Percentiles rank a stretch among this genome's conserved stretches.
Conservation (phyloP, 2,329 filamentous ascomycete genomes). For the Chaetomiaceae sp. region DNA sequence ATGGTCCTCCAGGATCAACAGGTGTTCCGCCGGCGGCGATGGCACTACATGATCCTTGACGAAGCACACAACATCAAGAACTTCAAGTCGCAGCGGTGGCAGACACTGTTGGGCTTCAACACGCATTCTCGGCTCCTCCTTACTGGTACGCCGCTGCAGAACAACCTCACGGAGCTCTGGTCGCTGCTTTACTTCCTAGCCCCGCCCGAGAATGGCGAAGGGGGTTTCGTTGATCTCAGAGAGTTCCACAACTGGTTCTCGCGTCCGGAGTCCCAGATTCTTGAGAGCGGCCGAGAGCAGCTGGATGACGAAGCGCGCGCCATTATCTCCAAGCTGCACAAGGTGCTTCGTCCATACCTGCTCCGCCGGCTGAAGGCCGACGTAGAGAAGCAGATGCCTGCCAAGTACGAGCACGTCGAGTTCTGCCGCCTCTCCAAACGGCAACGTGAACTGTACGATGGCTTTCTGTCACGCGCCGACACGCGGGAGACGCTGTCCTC, state of each 20-base stretch:
- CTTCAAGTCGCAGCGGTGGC: slow-evolving; percentile 96
- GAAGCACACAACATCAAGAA: slow-evolving; percentile 99
- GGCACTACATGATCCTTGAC: slow-evolving; percentile 98
- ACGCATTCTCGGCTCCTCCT: slow-evolving; percentile 80
- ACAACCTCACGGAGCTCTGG: slow-evolving; percentile 95
- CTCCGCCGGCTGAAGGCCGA: slow-evolving; percentile 88
- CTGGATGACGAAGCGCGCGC: slow-evolving; percentile 91
- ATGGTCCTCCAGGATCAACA: slow-evolving; percentile 90
- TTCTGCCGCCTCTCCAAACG: slow-evolving; percentile 93
- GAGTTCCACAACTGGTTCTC: slow-evolving; percentile 97
- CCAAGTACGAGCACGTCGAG: slow-evolving; percentile 94
- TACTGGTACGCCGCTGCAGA: slow-evolving; percentile 92
- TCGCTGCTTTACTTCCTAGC: slow-evolving; percentile 94
- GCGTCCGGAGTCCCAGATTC: slow-evolving; percentile 89
- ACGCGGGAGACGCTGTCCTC: slow-evolving; percentile 84
- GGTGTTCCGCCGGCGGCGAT: slow-evolving; percentile 83
- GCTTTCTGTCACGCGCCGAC: slow-evolving; percentile 84
- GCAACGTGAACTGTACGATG: slow-evolving; percentile 92
- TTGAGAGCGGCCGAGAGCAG: slow-evolving; percentile 88
- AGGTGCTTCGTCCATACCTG: slow-evolving; percentile 86
- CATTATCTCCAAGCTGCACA: slow-evolving; percentile 89
- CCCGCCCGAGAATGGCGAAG: slow-evolving; percentile 79
- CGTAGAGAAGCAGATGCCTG: slow-evolving; percentile 98
- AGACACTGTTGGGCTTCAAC: slow-evolving; percentile 88
- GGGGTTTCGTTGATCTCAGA: slow-evolving; percentile 87